Evolutionary conservation across 176 grass and related monocot genomes (phyloP), one percentile per base, ranked within the genome.

Genomic region (Thalia dealbata): DNA sequence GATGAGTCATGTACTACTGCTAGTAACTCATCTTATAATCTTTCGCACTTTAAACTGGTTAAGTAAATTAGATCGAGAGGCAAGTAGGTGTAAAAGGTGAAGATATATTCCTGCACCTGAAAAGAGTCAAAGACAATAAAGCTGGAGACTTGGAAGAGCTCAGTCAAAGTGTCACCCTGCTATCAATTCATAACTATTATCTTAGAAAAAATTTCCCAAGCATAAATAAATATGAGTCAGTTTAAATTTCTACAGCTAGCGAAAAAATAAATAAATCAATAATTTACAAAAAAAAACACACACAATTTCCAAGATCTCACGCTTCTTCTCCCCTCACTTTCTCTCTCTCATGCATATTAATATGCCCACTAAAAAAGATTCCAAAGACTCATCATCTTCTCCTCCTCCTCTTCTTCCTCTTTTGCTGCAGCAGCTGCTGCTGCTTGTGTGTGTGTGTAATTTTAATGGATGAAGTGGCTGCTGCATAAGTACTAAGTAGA

Each of bases 121-220:
- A 54, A 10, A 70, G 59, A 66, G 41, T 38, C 32, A 70, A 51
- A 78, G n/a, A 28, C 9, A 13, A 50, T 70, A 38, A 38, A 38
- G 32, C 32, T 38, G 73, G 63, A 69, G 35, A 71, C 30, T 19
- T 0, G 3, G 28, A 61, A 66, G 76, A 73, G 80, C 52, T 27
- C 75, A 67, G 91, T 95, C 87, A 90, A 95, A 95, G 79, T 75
- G 79, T 95, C 84, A 4, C 87, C 86, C 82, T 83, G 79, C 78
- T 79, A 80, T 76, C 61, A 23, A 16, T 38, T n/a, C 35, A 72
- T 60, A 30, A 71, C 52, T 38, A 38, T 38, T 38, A 1, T 38
- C 64, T 59, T 55, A 69, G 32, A n/a, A 3, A 72, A 29, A 61
- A n/a, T 2, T 1, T 38, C 4, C 32, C 4, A 38, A 38, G 4